Conservation (phyloP, 352 stramenopile species). For the Globisporangium canariense region DNA sequence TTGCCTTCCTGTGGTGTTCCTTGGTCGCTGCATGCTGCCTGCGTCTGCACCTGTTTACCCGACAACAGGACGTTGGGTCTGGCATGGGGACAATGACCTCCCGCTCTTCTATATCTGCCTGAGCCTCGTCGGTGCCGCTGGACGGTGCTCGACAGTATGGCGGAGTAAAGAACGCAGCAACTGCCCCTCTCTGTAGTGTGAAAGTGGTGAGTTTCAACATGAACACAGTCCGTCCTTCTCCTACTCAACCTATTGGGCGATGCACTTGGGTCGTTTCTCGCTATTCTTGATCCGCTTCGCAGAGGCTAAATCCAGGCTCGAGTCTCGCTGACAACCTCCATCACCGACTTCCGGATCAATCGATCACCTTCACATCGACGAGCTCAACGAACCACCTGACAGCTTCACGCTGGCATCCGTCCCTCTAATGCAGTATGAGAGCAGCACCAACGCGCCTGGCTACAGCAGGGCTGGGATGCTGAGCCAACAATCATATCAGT, state of each 20-base stretch:
- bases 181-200: too few relatives aligned
- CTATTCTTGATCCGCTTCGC: neutral
- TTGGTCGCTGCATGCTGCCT: slow-evolving; percentile 39
- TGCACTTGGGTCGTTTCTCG: neutral
- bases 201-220: too few relatives aligned
- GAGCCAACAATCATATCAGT: neutral
- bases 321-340: neutral
- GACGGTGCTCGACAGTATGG: neutral
- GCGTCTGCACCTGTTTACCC: slow-evolving; percentile 45
- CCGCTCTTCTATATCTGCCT: slow-evolving; percentile 73
- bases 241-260: too few relatives aligned
- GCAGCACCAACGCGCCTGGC: slow-evolving; percentile 18
- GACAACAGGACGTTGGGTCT: slow-evolving; percentile 47
- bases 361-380: neutral
- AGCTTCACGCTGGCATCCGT: too few relatives aligned
- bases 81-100: slow-evolving; percentile 40
- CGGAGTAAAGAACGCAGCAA: neutral
- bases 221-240: neutral
- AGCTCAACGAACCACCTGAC: neutral
- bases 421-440: slow-evolving; percentile 29
- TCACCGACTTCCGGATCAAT: neutral
- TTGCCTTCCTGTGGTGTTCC: slow-evolving; percentile 23
- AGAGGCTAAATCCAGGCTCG: too few relatives aligned
- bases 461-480: slow-evolving; percentile 5
- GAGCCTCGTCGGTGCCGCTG: slow-evolving; percentile 51